Evolutionary conservation across 768 basidiomycete genomes (phyloP).

Genomic region (Hydnomerulius pinastri): DNA sequence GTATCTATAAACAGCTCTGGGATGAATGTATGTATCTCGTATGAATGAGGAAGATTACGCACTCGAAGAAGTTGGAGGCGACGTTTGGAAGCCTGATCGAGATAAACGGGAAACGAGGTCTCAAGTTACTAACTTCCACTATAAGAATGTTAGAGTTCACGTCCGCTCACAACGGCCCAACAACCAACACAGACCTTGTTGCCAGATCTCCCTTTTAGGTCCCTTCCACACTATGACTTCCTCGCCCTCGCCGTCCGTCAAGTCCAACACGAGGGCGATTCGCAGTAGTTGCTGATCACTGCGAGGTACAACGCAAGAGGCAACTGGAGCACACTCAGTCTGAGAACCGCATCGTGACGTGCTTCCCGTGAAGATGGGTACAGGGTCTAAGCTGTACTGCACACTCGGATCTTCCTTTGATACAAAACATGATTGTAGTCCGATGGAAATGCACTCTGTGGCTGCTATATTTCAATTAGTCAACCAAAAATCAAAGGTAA

Average conservation of each 20-base stretch:
- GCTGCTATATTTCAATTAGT: constrained; percentile 7
- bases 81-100: constrained; percentile 24
- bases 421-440: constrained; percentile 45
- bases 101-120: constrained; percentile 36
- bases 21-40: neutral
- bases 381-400: constrained; percentile 58
- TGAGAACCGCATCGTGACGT: constrained; percentile 42
- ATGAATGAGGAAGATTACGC: constrained; percentile 26
- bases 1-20: constrained; percentile 46
- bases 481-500: neutral
- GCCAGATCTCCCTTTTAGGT: constrained; percentile 60
- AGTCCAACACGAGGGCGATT: constrained; percentile 41
- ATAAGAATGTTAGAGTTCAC: neutral
- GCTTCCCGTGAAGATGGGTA: constrained; percentile 44
- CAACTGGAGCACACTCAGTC: constrained; percentile 36
- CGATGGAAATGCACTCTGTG: constrained; percentile 6
- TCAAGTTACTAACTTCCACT: constrained; percentile 57
- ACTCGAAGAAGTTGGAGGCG: constrained; percentile 53
- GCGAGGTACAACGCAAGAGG: constrained; percentile 57
- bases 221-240: constrained; percentile 74
- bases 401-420: constrained; percentile 28
- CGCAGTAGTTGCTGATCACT: constrained; percentile 55
- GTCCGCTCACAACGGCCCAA: neutral
- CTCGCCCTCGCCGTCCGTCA: constrained; percentile 9
- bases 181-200: constrained; percentile 52